Percentiles rank a stretch among this genome's conserved stretches.
Conservation (phyloP, 805 yeast species). For the Scheffersomyces lignosus region DNA sequence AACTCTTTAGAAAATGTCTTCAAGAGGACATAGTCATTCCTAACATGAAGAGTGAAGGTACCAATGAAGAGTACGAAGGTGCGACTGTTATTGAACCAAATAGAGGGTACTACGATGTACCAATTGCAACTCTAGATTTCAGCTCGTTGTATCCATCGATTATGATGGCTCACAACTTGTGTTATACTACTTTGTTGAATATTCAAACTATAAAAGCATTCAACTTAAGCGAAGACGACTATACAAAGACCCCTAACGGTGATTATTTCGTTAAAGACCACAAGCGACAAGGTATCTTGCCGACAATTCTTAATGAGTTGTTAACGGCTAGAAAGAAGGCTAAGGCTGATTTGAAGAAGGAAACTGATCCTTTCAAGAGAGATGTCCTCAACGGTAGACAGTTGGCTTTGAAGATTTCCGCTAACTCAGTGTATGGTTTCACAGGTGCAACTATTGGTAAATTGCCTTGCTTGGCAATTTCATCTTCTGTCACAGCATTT, state of each 20-base stretch:
- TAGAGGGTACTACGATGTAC: slow-evolving; percentile 94
- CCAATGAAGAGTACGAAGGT: slow-evolving; percentile 94
- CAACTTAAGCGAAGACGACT: slow-evolving; percentile 68
- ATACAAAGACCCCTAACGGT: slow-evolving; percentile 85
- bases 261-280: slow-evolving; percentile 79
- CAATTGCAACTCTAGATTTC: slow-evolving; percentile 97
- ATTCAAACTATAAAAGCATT: slow-evolving; percentile 66
- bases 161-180: slow-evolving; percentile 98
- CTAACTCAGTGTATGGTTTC: slow-evolving; percentile 97
- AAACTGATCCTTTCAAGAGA: slow-evolving; percentile 89
- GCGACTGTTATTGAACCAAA: slow-evolving; percentile 98
- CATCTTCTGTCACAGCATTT: slow-evolving; percentile 92
- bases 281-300: slow-evolving; percentile 80
- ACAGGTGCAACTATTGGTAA: slow-evolving; percentile 99
- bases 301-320: slow-evolving; percentile 87
- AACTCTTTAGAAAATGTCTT: slow-evolving; percentile 88
- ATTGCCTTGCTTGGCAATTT: slow-evolving; percentile 92
- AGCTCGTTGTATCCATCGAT: slow-evolving; percentile 96
- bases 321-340: slow-evolving; percentile 92
- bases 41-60: slow-evolving; percentile 78
- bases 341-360: slow-evolving; percentile 83
- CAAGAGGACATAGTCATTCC: slow-evolving; percentile 88
- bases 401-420: slow-evolving; percentile 92
- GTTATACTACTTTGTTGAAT: slow-evolving; percentile 86
- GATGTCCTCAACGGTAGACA: slow-evolving; percentile 97